phyloP scores from a whole-genome alignment of 495 filamentous ascomycete genomes.

The Tuber microsphaerosporum region DNA sequence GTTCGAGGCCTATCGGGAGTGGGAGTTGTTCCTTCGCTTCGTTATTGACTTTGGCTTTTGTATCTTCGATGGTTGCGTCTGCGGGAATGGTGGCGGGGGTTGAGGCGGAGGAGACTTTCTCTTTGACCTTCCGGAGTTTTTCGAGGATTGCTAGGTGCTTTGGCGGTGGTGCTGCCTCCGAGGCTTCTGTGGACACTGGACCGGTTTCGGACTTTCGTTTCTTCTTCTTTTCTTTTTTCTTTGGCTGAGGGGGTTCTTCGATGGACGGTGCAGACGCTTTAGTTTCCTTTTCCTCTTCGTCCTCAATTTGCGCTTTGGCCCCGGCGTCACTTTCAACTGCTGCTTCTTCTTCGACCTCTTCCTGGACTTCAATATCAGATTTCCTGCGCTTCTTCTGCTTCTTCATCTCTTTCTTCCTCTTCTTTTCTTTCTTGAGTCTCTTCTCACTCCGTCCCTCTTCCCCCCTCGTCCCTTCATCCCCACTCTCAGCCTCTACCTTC shows the following conservation, averaged over 20 bases:
- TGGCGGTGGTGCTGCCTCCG: constrained; percentile 9
- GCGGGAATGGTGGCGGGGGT: not conserved
- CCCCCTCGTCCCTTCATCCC: constrained; percentile 44
- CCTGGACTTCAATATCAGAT: constrained; percentile 26
- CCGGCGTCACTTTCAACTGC: constrained; percentile 3
- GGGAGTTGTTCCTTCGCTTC: not conserved
- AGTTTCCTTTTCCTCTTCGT: constrained; percentile 26
- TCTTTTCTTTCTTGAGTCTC: constrained; percentile 48
- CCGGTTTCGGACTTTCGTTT: constrained; percentile 29
- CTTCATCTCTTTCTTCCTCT: constrained; percentile 36
- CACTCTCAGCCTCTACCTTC: constrained; percentile 25
- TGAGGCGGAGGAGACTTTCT: constrained; percentile 5
- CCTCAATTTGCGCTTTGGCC: constrained; percentile 20
- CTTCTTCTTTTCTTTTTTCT: constrained; percentile 30
- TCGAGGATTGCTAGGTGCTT: constrained; percentile 38
- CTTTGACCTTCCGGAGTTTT: constrained; percentile 33
- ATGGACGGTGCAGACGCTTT: not conserved
- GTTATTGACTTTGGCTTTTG: not conserved
- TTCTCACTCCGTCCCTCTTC: no score
- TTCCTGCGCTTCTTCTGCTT: constrained; percentile 31
- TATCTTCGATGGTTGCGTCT: not conserved
- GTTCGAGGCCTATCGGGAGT: constrained; percentile 28
- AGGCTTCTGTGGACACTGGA: constrained; percentile 5
- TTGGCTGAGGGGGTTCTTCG: constrained; percentile 23
- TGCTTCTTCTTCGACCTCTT: not conserved